Evolutionary conservation across 2,329 filamentous ascomycete genomes (phyloP).

Genomic region (Proliferodiscus dingleyae): DNA sequence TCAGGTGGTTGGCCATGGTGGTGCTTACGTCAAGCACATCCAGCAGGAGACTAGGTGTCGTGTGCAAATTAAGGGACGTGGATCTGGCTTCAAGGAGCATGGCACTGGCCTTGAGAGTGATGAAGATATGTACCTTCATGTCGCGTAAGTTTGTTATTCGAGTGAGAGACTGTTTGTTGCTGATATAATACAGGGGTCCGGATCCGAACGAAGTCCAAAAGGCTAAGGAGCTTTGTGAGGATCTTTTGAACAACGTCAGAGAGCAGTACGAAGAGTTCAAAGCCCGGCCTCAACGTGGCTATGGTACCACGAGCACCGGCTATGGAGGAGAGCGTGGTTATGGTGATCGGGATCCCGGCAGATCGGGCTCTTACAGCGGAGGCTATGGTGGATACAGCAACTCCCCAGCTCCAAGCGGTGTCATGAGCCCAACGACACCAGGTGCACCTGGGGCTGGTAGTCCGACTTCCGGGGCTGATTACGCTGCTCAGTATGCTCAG

Average conservation of each 20-base stretch:
- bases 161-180: background rate
- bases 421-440: conserved; percentile 38
- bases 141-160: conserved; percentile 64
- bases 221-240: conserved; percentile 84
- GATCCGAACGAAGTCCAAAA: conserved; percentile 80
- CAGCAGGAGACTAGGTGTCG: conserved; percentile 92
- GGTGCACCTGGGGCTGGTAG: conserved; percentile 40
- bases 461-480: conserved; percentile 52
- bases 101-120: conserved; percentile 87
- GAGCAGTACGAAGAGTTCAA: conserved; percentile 91
- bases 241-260: conserved; percentile 80
- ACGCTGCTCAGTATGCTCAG: conserved; percentile 76
- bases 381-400: conserved; percentile 31
- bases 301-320: conserved; percentile 39
- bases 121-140: conserved; percentile 93
- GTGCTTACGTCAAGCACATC: conserved; percentile 96
- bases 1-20: conserved; percentile 90
- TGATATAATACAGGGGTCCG: conserved; percentile 59
- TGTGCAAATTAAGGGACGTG: conserved; percentile 96
- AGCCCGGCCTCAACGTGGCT: conserved; percentile 60
- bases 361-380: conserved; percentile 38
- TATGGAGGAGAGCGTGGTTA: conserved; percentile 44
- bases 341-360: conserved; percentile 47
- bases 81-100: conserved; percentile 88
- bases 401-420: conserved; percentile 27